Evolutionary conservation across 805 yeast species (phyloP), one percentile per base, ranked within the genome.

Genomic region (Lipomyces lipofer): DNA sequence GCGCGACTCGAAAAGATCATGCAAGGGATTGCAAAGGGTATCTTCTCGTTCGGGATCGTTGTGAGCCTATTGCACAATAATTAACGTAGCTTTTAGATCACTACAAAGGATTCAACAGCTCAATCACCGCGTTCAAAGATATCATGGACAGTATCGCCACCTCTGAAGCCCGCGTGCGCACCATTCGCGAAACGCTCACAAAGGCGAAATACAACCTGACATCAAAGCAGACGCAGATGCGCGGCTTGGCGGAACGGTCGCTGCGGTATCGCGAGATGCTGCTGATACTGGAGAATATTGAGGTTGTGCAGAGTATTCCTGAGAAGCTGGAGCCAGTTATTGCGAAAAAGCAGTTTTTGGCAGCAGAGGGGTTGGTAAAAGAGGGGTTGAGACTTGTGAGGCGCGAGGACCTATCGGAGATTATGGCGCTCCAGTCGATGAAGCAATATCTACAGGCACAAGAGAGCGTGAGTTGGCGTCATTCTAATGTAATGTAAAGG

Each of bases 121-220:
- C 89, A 61, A 83, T 92, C 43, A 96, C 96, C 0, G 84, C 92
- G 3, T 92, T 88, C 69, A 85, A 88, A 51, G 75, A 81, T 42
- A 83, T 90, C 1, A 81, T 86, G 2, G 75, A 78, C 42, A 75
- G 84, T 1, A 76, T 91, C 19, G 73, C 80, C 24, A 79, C 85
- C 38, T 83, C 94, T 2, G 92, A 88, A 63, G 72, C 75, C 7
- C 78, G 79, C 19, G 75, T 87, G 1, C 60, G 69, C 2, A 71
- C 68, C 32, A 75, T 86, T 36, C 78, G 78, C 52, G 71, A 74
- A 17, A 74, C 78, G 60, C 71, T 86, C 27, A 74, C 71, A 27
- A 66, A 71, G 7, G 78, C 86, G 6, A 73, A 79, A 42, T 70
- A 70, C 30, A 82, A 80, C 40, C 72, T 84, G 33, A 75, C 79